Evolutionary conservation across 176 grass and related monocot species (phyloP).

Genomic region (Bromus sterilis): DNA sequence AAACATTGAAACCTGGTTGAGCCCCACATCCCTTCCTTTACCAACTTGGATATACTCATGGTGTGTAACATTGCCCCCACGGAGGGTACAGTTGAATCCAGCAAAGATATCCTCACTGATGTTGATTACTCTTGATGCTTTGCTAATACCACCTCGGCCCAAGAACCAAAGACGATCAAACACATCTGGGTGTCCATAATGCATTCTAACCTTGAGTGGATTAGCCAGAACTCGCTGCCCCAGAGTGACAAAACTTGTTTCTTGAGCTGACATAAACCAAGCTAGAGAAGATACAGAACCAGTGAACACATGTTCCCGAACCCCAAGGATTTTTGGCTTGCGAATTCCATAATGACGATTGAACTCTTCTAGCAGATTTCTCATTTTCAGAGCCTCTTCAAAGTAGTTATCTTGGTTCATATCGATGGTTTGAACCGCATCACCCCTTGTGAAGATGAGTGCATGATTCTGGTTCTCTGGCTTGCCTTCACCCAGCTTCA

Average conservation of each 20-base stretch:
- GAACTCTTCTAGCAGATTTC: conserved; percentile 88
- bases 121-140: conserved; percentile 81
- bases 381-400: conserved; percentile 93
- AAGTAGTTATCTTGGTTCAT: conserved; percentile 98
- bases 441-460: conserved; percentile 93
- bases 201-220: conserved; percentile 94
- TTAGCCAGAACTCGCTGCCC: conserved; percentile 86
- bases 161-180: conserved; percentile 98
- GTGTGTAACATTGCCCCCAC: conserved; percentile 90
- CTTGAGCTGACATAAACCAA: conserved; percentile 98
- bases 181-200: conserved; percentile 95
- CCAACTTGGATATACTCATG: conserved; percentile 96
- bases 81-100: conserved; percentile 94
- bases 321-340: conserved; percentile 87
- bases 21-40: conserved; percentile 89
- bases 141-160: conserved; percentile 82
- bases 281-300: conserved; percentile 94
- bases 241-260: conserved; percentile 93
- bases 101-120: conserved; percentile 97
- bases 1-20: conserved; percentile 92
- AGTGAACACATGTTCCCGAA: conserved; percentile 93
- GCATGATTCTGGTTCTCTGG: conserved; percentile 95
- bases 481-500: conserved; percentile 93
- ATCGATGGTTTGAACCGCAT: conserved; percentile 89
- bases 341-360: conserved; percentile 68